Evolutionary conservation across 805 yeast species (phyloP), one percentile per base, ranked within the genome.

Genomic region (Metschnikowia proteae): DNA sequence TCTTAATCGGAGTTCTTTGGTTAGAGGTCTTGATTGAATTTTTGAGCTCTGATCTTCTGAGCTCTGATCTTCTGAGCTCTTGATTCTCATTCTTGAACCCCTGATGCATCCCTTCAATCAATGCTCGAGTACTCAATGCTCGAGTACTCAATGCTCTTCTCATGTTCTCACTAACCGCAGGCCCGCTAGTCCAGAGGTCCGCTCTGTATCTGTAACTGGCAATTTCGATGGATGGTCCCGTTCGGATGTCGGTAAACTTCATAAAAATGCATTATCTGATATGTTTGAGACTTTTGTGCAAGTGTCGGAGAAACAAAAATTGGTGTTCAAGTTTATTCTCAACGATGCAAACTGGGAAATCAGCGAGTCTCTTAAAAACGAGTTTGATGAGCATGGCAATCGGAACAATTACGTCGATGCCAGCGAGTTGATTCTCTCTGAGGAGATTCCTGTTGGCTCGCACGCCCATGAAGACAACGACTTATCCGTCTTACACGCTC

Each of bases 161-260:
- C 6, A n/a, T n/a, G 9, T 5, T 10, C 13, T 40, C 45, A 33
- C 48, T 45, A 49, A 51, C 47, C 11, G 28, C 40, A 56, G 59
- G 58, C 58, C 60, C 17, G 45, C 51, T 8, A 39, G 29, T 28
- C 52, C 53, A 26, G 56, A 47, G n/a, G 34, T 48, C n/a, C 38
- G 51, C 5, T 56, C 66, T 6, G 65, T 72, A 26, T 64, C 63
- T 28, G 66, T 72, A 23, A 71, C 76, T 1, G 78, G 78, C 5
- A 64, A 58, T 53, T 73, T 73, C 54, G 75, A 72, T 52, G 55
- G 65, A 47, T 73, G 78, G 78, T 48, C 65, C 9, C 57, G 59
- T 46, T 58, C 58, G 7, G 51, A 42, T n/a, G 8, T n/a, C 5
- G 58, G 61, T 3, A 54, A 58, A 31, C 52, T 49, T 8, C 11